These are phyloP conservation scores for Suhomyces faveliae DNA, from an alignment of 805 yeast genomes.

Conservation along the genomic window DNA sequence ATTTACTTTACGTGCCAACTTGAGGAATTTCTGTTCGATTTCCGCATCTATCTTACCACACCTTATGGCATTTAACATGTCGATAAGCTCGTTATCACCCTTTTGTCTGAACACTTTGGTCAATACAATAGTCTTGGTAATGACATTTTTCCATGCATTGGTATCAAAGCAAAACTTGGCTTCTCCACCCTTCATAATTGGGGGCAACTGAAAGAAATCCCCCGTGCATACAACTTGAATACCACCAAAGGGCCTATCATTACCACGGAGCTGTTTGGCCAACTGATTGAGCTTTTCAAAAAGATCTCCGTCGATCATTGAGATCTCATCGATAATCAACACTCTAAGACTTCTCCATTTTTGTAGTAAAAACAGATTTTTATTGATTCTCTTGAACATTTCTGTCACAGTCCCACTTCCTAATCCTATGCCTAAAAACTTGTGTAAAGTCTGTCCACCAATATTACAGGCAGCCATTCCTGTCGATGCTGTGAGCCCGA, in stretches of 20 bases:
- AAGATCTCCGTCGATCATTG: slow-evolving; percentile 85
- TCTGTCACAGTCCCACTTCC: slow-evolving; percentile 53
- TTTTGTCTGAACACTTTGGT: slow-evolving; percentile 85
- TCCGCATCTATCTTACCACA: slow-evolving; percentile 59
- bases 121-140: slow-evolving; percentile 66
- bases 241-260: slow-evolving; percentile 81
- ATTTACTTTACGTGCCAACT: slow-evolving; percentile 54
- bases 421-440: slow-evolving; percentile 82
- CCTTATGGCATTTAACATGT: slow-evolving; percentile 78
- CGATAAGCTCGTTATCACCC: slow-evolving; percentile 72
- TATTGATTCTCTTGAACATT: slow-evolving; percentile 49
- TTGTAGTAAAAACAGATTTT: slow-evolving; percentile 39
- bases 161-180: slow-evolving; percentile 73
- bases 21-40: slow-evolving; percentile 48
- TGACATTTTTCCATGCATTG: slow-evolving; percentile 60
- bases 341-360: slow-evolving; percentile 72
- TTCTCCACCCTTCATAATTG: slow-evolving; percentile 50
- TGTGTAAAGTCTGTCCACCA: slow-evolving; percentile 86
- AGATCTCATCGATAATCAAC: slow-evolving; percentile 85
- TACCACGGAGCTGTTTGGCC: slow-evolving; percentile 58
- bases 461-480: slow-evolving; percentile 95
- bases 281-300: slow-evolving; percentile 72
- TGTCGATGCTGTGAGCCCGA: slow-evolving; percentile 93
- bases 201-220: slow-evolving; percentile 96
- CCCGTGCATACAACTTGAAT: slow-evolving; percentile 87